These are phyloP conservation scores for Astraeus odoratus DNA, from an alignment of 768 basidiomycete species.

Conservation along the genomic window DNA sequence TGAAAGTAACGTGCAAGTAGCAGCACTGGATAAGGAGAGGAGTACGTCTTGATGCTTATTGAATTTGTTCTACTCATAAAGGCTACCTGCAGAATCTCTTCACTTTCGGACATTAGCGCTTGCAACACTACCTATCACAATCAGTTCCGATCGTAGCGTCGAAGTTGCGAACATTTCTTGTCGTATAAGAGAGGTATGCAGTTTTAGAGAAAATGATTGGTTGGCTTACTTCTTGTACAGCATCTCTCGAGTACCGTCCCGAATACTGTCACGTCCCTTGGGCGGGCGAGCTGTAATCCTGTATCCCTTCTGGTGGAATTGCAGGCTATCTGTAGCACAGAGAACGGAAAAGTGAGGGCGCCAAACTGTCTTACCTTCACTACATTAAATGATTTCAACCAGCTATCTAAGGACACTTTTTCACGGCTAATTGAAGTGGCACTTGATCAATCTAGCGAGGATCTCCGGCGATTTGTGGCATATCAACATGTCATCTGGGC, in stretches of 20 bases:
- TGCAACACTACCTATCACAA: conserved; percentile 15
- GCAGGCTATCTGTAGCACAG: conserved; percentile 14
- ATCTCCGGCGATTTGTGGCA: conserved; percentile 40
- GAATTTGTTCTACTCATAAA: not conserved
- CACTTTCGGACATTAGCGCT: conserved; percentile 20
- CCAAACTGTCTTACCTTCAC: not conserved
- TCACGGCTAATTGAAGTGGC: conserved; percentile 36
- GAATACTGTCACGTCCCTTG: not conserved
- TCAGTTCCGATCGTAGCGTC: conserved; percentile 2
- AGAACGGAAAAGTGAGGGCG: conserved; percentile 12
- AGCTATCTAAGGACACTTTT: conserved; percentile 16
- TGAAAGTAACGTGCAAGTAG: conserved; percentile 1
- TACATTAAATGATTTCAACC: not conserved
- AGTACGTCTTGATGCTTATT: conserved; percentile 1
- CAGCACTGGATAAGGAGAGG: conserved; percentile 9
- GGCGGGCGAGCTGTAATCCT: conserved; percentile 10
- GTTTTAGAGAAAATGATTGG: not conserved
- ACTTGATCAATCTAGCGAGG: conserved; percentile 24
- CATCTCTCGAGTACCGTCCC: conserved; percentile 9
- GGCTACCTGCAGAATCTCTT: conserved; percentile 12
- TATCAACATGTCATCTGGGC: conserved; percentile 58
- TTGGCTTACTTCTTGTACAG: conserved; percentile 4
- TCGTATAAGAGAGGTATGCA: conserved; percentile 16
- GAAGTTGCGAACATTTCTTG: conserved; percentile 12
- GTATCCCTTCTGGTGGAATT: conserved; percentile 21